Evolutionary conservation across 805 yeast genomes (phyloP), one percentile per base, ranked within the genome.

Genomic region (Candida argentea): DNA sequence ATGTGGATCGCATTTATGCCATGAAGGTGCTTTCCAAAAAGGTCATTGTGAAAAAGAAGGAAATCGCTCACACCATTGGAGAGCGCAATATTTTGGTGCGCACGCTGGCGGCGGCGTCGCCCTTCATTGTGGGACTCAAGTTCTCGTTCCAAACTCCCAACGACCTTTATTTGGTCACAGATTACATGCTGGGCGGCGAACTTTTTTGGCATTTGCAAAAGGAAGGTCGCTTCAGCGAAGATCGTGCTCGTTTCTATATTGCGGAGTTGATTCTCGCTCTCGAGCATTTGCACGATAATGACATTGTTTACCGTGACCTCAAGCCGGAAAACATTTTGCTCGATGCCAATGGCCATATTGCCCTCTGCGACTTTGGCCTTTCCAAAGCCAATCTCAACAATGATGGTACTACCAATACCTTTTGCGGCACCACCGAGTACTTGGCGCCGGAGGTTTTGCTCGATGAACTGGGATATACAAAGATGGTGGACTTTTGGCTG

Each of bases 401-500:
- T 30, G 83, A 84, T 46, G 83, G 84, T 33, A 86, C 96, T 22
- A 87, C 96, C 3, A 91, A 89, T 54, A 91, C 98, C 0, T 91
- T 91, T 46, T 91, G 98, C 57, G 98, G 98, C 33, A 91, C 98
- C 13, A 91, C 98, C 5, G 98, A 91, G 61, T 91, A 91, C 54
- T 67, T 91, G 38, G 98, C 98, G 0, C 98, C 98, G 2, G 98
- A 91, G 55, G 93, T 91, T 11, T 65, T 91, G 41, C 66, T 91
- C 30, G 97, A 91, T 58, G 98, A 91, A 55, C 72, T 83, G 30
- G 98, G 98, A 11, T 91, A 91, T 60, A 91, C 97, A 21, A 86
- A 87, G 56, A 89, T 91, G 97, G 98, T 91, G 36, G 98, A 91
- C 55, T 91, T 91, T 46, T 91, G 98, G 98, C 87, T 97, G 3